Conservation (phyloP, 768 basidiomycete genomes). For the Calocybe cyanea region DNA sequence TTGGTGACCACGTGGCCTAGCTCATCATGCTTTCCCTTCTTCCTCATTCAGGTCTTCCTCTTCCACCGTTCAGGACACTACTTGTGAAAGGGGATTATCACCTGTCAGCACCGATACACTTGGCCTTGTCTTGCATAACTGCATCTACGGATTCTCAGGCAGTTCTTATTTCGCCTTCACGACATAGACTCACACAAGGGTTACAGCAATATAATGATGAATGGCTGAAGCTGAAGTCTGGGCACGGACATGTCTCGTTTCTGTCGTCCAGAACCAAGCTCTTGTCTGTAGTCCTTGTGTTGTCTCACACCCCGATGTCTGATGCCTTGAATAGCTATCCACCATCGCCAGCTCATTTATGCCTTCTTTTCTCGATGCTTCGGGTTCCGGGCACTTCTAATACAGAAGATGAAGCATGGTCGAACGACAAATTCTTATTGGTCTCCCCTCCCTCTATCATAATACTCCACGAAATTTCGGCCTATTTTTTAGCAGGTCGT, state of each 20-base stretch:
- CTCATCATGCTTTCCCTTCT: constrained; percentile 30
- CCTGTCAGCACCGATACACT: constrained; percentile 66
- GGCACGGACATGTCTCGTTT: constrained; percentile 30
- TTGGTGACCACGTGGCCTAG: not conserved
- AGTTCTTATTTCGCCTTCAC: constrained; percentile 54
- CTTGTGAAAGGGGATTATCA: constrained; percentile 62
- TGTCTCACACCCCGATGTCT: constrained; percentile 5
- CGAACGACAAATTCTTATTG: constrained; percentile 24
- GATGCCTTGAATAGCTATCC: constrained; percentile 49
- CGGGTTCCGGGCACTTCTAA: constrained; percentile 27
- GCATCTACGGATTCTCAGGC: constrained; percentile 28
- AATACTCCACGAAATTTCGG: constrained; percentile 57
- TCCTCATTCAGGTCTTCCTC: constrained; percentile 30
- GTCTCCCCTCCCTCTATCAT: constrained; percentile 44
- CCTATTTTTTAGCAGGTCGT: constrained; percentile 38
- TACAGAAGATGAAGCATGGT: constrained; percentile 11
- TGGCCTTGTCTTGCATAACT: constrained; percentile 49
- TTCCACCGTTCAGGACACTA: constrained; percentile 58
- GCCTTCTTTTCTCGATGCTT: constrained; percentile 48
- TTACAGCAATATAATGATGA: constrained; percentile 50
- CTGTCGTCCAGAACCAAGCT: constrained; percentile 44
- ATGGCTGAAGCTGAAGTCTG: constrained; percentile 44
- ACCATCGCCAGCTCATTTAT: constrained; percentile 53
- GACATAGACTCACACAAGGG: constrained; percentile 33
- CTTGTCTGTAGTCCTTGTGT: constrained; percentile 44